Conservation (phyloP, 148 eudicot species). For the Cornus controversa region DNA sequence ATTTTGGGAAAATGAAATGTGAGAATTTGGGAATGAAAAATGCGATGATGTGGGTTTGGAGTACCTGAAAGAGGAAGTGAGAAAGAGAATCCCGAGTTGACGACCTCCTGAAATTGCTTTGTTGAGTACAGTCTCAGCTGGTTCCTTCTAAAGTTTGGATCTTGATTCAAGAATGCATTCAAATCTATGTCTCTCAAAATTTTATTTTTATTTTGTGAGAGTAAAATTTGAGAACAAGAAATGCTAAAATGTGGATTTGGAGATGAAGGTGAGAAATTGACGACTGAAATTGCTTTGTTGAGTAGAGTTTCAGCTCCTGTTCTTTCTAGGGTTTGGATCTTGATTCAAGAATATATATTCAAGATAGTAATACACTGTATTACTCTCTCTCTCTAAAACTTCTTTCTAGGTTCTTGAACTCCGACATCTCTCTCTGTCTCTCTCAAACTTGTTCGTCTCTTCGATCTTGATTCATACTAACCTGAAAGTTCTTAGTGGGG, state of each 20-base stretch:
- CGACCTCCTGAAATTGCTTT: slow-evolving; percentile 45
- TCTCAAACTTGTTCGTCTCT: too few species aligned
- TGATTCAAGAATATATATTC: not conserved
- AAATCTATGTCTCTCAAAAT: too few species aligned
- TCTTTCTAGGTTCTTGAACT: not conserved
- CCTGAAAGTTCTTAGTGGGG: too few species aligned
- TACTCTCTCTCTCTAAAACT: not conserved
- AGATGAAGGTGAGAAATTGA: too few species aligned
- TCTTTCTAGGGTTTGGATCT: too few species aligned
- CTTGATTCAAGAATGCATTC: not conserved
- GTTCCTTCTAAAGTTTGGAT: slow-evolving; percentile 2
- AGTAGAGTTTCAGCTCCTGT: too few species aligned
- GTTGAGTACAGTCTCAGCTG: not conserved
- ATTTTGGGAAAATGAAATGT: not conserved
- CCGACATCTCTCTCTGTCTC: slow-evolving; percentile 13
- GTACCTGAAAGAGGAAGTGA: slow-evolving; percentile 54
- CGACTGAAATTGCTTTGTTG: too few species aligned
- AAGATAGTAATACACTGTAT: not conserved
- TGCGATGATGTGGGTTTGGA: not conserved
- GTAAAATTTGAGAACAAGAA: too few species aligned
- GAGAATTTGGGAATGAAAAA: not conserved
- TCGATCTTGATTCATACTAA: not conserved
- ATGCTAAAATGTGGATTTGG: too few species aligned
- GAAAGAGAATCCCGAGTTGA: slow-evolving; percentile 27
- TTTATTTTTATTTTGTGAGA: too few species aligned